Evolutionary conservation across 2,329 filamentous ascomycete genomes (phyloP).

Genomic region (Fusarium decemcellulare): DNA sequence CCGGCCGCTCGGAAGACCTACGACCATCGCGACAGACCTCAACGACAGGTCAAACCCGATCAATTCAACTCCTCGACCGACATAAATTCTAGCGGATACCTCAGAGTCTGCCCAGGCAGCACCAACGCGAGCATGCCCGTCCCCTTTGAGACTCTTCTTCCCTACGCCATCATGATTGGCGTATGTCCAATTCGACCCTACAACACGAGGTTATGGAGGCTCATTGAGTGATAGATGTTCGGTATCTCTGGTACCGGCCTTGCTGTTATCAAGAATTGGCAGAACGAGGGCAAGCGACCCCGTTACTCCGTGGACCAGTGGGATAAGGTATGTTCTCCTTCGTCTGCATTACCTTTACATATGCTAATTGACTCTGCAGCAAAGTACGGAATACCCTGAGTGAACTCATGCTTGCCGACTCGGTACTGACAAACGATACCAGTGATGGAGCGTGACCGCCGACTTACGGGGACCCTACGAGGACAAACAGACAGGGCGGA

Average conservation of each 20-base stretch:
- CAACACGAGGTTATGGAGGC: constrained; percentile 21
- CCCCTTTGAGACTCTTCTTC: constrained; percentile 75
- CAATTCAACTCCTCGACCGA: constrained; percentile 41
- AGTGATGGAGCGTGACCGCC: constrained; percentile 78
- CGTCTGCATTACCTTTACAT: not conserved
- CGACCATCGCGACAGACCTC: constrained; percentile 32
- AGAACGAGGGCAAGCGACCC: constrained; percentile 73
- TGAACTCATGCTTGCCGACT: not conserved
- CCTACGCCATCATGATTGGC: constrained; percentile 74
- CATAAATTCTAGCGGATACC: constrained; percentile 19
- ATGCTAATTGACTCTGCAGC: constrained; percentile 58
- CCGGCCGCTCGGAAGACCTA: constrained; percentile 41
- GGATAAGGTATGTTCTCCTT: constrained; percentile 66
- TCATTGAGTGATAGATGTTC: constrained; percentile 69
- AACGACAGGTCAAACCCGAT: constrained; percentile 37
- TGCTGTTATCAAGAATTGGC: constrained; percentile 68
- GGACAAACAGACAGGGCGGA: constrained; percentile 69
- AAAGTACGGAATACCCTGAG: constrained; percentile 62
- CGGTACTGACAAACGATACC: constrained; percentile 15
- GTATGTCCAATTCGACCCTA: constrained; percentile 58
- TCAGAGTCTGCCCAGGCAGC: constrained; percentile 51
- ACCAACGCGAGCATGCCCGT: constrained; percentile 66
- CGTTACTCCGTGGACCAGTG: constrained; percentile 74
- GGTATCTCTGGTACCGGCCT: constrained; percentile 71
- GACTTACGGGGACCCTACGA: constrained; percentile 71